Evolutionary conservation across 164 flowering plant genomes (phyloP).

Genomic region (Vitis cinerea): DNA sequence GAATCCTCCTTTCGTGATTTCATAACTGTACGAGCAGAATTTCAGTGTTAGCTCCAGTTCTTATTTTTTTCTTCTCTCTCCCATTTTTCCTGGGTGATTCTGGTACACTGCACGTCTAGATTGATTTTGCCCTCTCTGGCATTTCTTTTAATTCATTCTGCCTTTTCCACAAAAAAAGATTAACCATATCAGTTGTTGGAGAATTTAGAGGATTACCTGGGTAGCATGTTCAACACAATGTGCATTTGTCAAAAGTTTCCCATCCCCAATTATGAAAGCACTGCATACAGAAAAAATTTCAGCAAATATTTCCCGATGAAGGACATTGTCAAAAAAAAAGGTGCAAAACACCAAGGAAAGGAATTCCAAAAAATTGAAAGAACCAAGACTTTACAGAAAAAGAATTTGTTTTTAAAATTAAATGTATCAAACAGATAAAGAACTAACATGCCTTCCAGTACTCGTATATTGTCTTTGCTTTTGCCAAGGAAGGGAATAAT

Average conservation of each 20-base stretch:
- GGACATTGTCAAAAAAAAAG: neutral
- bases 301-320: neutral
- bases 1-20: too few species aligned
- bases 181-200: neutral
- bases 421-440: slow-evolving; percentile 8
- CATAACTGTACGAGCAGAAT: too few species aligned
- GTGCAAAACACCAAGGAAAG: neutral
- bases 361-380: neutral
- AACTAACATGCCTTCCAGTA: slow-evolving; percentile 79
- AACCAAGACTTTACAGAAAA: neutral
- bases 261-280: slow-evolving; percentile 94
- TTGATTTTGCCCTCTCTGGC: too few species aligned
- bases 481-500: slow-evolving; percentile 99
- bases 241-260: slow-evolving; percentile 94
- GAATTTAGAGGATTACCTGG: slow-evolving; percentile 50
- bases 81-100: too few species aligned
- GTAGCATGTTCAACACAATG: slow-evolving; percentile 95
- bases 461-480: slow-evolving; percentile 93
- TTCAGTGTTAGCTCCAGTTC: too few species aligned
- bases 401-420: too few species aligned
- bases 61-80: too few species aligned
- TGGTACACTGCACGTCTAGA: too few species aligned
- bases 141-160: too few species aligned
- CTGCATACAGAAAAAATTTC: slow-evolving; percentile 40
- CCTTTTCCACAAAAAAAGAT: neutral